Evolutionary conservation across 139 green algal species (phyloP), one percentile per base, ranked within the genome.

Genomic region (Coelastrella sp.): DNA sequence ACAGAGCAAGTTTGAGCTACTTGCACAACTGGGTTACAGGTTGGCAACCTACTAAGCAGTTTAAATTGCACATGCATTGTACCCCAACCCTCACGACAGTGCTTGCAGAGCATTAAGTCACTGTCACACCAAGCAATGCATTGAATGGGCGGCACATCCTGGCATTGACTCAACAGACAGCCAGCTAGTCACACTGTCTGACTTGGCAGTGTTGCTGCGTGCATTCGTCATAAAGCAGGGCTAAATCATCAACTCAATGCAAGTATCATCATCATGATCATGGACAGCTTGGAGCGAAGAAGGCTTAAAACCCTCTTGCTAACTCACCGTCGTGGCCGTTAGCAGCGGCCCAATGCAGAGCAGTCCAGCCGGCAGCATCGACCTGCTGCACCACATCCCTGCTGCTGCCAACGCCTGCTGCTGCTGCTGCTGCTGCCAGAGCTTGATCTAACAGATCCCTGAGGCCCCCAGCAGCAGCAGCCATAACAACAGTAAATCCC

Each of bases 321-420:
- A 13, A 23, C 80, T 86, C 65, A 88, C 83, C 83, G 3, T 80
- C 83, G 7, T 59, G 58, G 5, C 83, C 83, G 20, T 88, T 88
- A 23, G 83, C 83, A 47, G 83, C 83, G n/a, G 83, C 83, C 66
- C 68, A 88, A 23, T 88, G 83, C 83, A 88, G 47, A 5, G 83
- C 68, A 57, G 83, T 80, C 83, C 83, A 88, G 19, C 83, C 83
- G 68, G 83, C 83, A 73, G 17, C 83, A 80, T 88, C 83, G 19
- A 20, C 68, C 81, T 20, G 64, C 13, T 17, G 83, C 83, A 23
- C 20, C 68, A 23, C 68, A 5, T 17, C 23, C 22, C 74, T 59
- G 22, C 64, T n/a, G n/a, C 65, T 58, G 60, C 82, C 32, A 47
- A 47, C 32, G 32, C 32, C 32, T 66, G 23, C 64, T 61, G 82